These are phyloP conservation scores for Paraphaeosphaeria minitans DNA, from an alignment of 2,329 filamentous ascomycete genomes.

Conservation along the genomic window DNA sequence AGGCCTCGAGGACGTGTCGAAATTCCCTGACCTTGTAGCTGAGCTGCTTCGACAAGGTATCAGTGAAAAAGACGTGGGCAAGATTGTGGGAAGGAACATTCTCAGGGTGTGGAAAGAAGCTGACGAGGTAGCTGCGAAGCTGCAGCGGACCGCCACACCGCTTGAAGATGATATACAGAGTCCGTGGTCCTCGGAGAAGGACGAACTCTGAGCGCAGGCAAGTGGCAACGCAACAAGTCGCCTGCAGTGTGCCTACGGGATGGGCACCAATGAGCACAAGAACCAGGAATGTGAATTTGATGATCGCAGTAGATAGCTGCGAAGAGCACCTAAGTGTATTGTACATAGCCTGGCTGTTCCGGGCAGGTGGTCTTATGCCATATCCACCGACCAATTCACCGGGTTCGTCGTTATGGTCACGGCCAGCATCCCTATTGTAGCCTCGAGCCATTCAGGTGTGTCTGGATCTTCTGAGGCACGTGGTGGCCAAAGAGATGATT, in stretches of 20 bases:
- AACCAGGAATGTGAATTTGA: not conserved
- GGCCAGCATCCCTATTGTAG: not conserved
- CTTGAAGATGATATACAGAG: conserved; percentile 51
- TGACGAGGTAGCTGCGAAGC: conserved; percentile 69
- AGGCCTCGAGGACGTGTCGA: conserved; percentile 83
- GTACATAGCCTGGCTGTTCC: not conserved
- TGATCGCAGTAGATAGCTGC: not conserved
- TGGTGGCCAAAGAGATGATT: not conserved
- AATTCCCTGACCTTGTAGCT: conserved; percentile 77
- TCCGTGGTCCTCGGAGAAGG: conserved; percentile 21
- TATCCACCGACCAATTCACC: too few relatives aligned
- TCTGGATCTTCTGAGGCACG: not conserved
- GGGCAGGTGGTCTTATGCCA: not conserved
- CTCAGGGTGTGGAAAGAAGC: conserved; percentile 83
- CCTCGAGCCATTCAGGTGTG: not conserved
- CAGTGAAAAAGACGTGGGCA: conserved; percentile 72
- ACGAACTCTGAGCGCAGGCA: not conserved
- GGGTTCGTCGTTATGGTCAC: not conserved
- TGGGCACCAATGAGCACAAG: not conserved
- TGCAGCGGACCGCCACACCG: conserved; percentile 60
- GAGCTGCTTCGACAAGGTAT: conserved; percentile 76
- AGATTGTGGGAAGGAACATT: conserved; percentile 79
- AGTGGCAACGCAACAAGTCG: not conserved
- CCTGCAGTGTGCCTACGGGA: not conserved
- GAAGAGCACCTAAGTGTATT: not conserved